Evolutionary conservation across 306 rosid genomes (phyloP).

Genomic region (Castanospermum australe): DNA sequence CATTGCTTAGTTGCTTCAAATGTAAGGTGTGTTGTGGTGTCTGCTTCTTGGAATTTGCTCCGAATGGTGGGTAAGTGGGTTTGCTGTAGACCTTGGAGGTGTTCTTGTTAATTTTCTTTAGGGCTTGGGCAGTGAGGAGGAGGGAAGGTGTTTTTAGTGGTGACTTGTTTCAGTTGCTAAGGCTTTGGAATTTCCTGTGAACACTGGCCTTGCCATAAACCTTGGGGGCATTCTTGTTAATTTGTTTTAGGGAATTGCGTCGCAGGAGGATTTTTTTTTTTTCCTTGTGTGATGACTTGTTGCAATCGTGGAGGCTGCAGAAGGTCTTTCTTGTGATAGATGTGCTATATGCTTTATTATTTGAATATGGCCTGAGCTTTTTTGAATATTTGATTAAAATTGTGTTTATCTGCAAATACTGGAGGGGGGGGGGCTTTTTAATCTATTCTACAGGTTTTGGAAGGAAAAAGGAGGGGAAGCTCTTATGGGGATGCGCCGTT

Average conservation of each 20-base stretch:
- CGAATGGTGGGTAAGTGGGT: neutral
- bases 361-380: too few species aligned
- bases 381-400: neutral
- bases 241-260: too few species aligned
- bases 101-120: neutral
- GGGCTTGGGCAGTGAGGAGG: neutral
- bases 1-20: neutral
- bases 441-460: neutral
- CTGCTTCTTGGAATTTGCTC: neutral
- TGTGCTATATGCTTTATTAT: too few species aligned
- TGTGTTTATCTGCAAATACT: too few species aligned
- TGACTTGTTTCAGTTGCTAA: neutral
- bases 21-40: neutral
- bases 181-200: neutral
- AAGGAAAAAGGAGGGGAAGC: neutral
- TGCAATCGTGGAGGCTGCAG: too few species aligned
- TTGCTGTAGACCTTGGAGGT: neutral
- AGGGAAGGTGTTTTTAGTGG: neutral
- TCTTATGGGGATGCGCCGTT: neutral
- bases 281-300: too few species aligned
- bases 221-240: neutral
- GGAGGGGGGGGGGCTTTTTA: neutral
- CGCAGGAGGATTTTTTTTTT: too few species aligned
- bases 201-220: too few species aligned
- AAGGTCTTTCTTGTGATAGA: too few species aligned